Base-by-base conservation (phyloP, 805 yeast species). In the Pichia nanzhaoensis region DNA sequence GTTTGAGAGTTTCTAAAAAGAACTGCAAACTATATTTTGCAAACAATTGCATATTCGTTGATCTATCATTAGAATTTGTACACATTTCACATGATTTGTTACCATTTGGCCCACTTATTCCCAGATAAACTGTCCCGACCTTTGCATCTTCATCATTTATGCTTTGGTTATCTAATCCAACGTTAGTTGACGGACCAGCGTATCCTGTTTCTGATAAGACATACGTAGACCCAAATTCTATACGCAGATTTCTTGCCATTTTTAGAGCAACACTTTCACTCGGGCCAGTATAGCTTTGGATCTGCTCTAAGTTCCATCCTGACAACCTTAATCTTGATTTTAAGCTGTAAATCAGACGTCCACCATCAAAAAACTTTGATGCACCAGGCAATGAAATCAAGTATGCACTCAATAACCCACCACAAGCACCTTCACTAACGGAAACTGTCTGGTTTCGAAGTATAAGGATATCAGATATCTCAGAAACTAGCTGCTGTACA, bases 351-450 rank as follows among this genome's bases (percentile, higher is more conserved):
- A 88, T 82, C 44, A 87, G 65, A 13, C 90, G 80, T 0, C 95
- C 90, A 17, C 96, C 96, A 47, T 84, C 84, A 55, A 82, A 87
- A 64, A 84, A 88, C 48, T 72, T 66, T 9, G 93, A 82, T 0
- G 95, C 95, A 4, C 96, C 95, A 0, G 95, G 90, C 3, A 84
- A 78, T 1, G 91, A 76, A 5, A 88, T 88, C 18, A 87, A 60
- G 55, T 84, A 86, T 1, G 95, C 85, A 3, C 93, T 81, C 7
- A 87, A 66, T 14, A 87, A 70, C 0, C 96, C 96, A 8, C 96
- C 96, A 61, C 95, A 87, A 0, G 95, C 95, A 2, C 90, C 89
- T 56, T 87, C 96, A 5, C 90, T 80, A 1, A 84, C 82, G 0
- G 95, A 85, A 19, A 87, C 65, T 1, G 95, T 84, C 58, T 82